Evolutionary conservation across 208 protist species (phyloP).

Genomic region (Leptomonas pyrrhocoris): DNA sequence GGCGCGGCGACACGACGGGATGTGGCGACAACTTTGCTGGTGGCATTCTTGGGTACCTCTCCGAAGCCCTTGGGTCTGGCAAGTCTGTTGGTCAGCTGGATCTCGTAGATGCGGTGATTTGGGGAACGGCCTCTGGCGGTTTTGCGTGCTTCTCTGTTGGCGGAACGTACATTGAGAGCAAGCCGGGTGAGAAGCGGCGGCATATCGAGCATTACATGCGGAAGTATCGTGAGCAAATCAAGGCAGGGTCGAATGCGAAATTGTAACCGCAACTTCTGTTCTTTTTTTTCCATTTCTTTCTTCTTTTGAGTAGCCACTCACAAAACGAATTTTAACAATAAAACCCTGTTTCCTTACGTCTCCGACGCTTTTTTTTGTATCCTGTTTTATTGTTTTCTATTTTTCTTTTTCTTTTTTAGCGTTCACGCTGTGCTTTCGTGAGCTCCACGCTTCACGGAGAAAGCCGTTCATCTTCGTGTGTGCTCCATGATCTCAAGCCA

Average conservation of each 20-base stretch:
- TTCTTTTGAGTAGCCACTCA: not conserved
- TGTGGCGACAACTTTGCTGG: slow-evolving; percentile 42
- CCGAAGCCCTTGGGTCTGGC: slow-evolving; percentile 18
- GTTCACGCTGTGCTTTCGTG: too few relatives aligned
- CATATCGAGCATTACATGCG: slow-evolving; percentile 23
- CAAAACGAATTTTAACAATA: too few relatives aligned
- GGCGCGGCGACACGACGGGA: slow-evolving; percentile 29
- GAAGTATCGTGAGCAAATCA: slow-evolving; percentile 25
- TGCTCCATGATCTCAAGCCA: too few relatives aligned
- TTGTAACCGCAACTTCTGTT: slow-evolving; percentile 16
- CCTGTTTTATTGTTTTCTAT: too few relatives aligned
- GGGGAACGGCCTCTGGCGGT: slow-evolving; percentile 28
- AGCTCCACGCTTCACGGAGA: too few relatives aligned
- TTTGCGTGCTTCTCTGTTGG: slow-evolving; percentile 36
- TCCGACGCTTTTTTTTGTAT: too few relatives aligned
- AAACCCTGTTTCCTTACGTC: too few relatives aligned
- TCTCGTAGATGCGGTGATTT: slow-evolving; percentile 24
- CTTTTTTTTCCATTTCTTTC: slow-evolving; percentile 2
- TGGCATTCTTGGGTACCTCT: slow-evolving; percentile 23
- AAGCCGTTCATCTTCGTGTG: slow-evolving; percentile 3
- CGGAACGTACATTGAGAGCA: slow-evolving; percentile 37
- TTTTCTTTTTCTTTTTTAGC: too few relatives aligned
- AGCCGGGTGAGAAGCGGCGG: slow-evolving; percentile 36
- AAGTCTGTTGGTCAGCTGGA: slow-evolving; percentile 21
- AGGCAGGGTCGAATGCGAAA: slow-evolving; percentile 1